Conservation (phyloP, 2,329 filamentous ascomycete species). For the Ophiostoma australiae region DNA sequence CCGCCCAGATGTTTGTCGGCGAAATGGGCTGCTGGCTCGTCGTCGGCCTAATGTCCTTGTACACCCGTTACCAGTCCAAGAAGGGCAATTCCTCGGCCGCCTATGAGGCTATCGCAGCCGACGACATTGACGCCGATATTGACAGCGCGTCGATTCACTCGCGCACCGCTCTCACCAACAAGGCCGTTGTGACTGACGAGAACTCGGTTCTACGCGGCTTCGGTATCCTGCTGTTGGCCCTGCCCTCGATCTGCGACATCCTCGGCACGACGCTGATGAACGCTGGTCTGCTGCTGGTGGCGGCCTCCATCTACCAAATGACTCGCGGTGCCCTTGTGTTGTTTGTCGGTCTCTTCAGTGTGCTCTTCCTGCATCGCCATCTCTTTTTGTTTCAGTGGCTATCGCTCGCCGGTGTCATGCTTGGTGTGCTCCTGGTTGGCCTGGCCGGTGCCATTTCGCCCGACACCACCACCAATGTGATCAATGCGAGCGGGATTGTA, state of each 20-base stretch:
- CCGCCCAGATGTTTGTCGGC: slow-evolving; percentile 95
- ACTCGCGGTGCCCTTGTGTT: slow-evolving; percentile 89
- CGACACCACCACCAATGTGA: slow-evolving; percentile 47
- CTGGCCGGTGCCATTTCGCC: slow-evolving; percentile 79
- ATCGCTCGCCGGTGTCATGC: slow-evolving; percentile 77
- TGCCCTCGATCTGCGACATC: slow-evolving; percentile 91
- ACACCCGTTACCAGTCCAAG: slow-evolving; percentile 49
- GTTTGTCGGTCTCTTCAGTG: slow-evolving; percentile 93
- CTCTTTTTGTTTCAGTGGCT: slow-evolving; percentile 89
- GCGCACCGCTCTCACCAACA: slow-evolving; percentile 41
- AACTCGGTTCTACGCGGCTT: slow-evolving; percentile 65
- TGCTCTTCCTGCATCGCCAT: slow-evolving; percentile 76
- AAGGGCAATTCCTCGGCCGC: slow-evolving; percentile 35
- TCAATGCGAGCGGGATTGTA: slow-evolving; percentile 26
- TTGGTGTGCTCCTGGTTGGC: slow-evolving; percentile 84
- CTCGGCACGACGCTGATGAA: slow-evolving; percentile 97
- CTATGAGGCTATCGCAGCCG: slow-evolving; percentile 60
- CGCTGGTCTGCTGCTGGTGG: slow-evolving; percentile 85
- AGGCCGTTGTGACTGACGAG: slow-evolving; percentile 28
- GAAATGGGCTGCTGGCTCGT: slow-evolving; percentile 97
- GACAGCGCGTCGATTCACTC: slow-evolving; percentile 43
- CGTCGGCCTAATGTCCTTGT: slow-evolving; percentile 64
- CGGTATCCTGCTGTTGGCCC: slow-evolving; percentile 67
- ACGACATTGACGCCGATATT: slow-evolving; percentile 42
- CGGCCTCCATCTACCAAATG: slow-evolving; percentile 98